phyloP scores from a whole-genome alignment of 163 green algal genomes.

The Scenedesmus sp. region DNA sequence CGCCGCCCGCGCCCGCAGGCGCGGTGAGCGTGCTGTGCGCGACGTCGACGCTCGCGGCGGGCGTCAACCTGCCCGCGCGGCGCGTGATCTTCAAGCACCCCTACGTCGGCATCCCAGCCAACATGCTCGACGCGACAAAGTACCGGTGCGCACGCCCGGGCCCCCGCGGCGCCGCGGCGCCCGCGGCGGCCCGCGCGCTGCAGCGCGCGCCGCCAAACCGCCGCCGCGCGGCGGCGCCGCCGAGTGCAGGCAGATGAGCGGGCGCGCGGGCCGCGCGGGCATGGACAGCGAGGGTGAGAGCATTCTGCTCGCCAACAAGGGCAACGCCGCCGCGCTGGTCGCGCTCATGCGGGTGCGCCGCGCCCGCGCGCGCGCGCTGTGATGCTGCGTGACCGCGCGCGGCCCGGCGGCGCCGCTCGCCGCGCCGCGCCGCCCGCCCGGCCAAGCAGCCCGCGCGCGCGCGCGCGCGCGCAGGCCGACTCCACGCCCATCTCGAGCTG shows the following conservation, averaged over 20 bases:
- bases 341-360: conserved; percentile 37
- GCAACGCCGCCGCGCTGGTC: conserved; percentile 22
- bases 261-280: conserved; percentile 90
- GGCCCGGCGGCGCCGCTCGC: too few relatives aligned
- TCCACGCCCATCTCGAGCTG: conserved; percentile 63
- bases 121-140: conserved; percentile 69
- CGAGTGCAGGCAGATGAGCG: conserved; percentile 98
- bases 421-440: too few relatives aligned
- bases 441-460: too few relatives aligned
- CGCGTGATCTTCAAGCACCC: conserved; percentile 91
- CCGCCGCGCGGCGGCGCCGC: too few relatives aligned
- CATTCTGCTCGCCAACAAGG: conserved; percentile 64
- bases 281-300: conserved; percentile 87
- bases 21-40: conserved; percentile 86
- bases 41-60: conserved; percentile 94
- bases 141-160: too few relatives aligned
- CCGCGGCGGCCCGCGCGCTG: too few relatives aligned
- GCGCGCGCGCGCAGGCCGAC: conserved; percentile 15
- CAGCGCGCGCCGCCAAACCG: too few relatives aligned
- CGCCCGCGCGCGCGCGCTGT: neutral
- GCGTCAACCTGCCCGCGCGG: conserved; percentile 96
- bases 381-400: neutral
- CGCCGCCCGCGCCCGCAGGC: conserved; percentile 33
- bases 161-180: too few relatives aligned
- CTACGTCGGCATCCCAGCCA: conserved; percentile 59